phyloP scores from a whole-genome alignment of 306 rosid species.

The Prunus fruticosa region DNA sequence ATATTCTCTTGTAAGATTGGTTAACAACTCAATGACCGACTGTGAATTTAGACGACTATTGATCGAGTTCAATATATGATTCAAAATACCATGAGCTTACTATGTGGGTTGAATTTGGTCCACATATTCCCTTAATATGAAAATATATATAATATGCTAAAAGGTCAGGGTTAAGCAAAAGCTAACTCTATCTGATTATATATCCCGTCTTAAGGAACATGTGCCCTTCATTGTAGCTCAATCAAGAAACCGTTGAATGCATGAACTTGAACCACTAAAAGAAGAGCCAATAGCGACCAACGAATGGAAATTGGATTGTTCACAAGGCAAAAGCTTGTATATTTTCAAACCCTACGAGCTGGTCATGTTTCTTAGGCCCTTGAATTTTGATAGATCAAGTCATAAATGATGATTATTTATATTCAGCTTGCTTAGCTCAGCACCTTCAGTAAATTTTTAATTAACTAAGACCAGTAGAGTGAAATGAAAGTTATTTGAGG shows the following conservation, averaged over 20 bases:
- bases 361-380: background rate
- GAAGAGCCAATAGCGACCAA: too few species aligned
- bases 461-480: background rate
- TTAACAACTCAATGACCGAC: too few species aligned
- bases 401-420: slow-evolving; percentile 1
- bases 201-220: slow-evolving; percentile 16
- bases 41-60: too few species aligned
- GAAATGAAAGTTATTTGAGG: background rate
- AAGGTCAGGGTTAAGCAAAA: slow-evolving; percentile 13
- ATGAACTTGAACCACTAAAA: slow-evolving; percentile 15
- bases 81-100: too few species aligned
- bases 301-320: slow-evolving; percentile 24
- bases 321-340: slow-evolving; percentile 26
- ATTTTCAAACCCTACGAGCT: slow-evolving; percentile 14
- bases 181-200: background rate
- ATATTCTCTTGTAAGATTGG: too few species aligned
- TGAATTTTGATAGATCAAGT: background rate
- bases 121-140: background rate
- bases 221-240: slow-evolving; percentile 33
- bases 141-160: background rate
- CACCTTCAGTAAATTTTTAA: background rate
- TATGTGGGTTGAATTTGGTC: background rate
- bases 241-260: slow-evolving; percentile 17
- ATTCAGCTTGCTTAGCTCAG: slow-evolving; percentile 17
- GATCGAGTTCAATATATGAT: too few species aligned